A percentile compares a stretch with the other conserved stretches of the same genome.
Evolutionary conservation across 306 rosid species (phyloP).

Genomic region (Spatholobus suberectus): DNA sequence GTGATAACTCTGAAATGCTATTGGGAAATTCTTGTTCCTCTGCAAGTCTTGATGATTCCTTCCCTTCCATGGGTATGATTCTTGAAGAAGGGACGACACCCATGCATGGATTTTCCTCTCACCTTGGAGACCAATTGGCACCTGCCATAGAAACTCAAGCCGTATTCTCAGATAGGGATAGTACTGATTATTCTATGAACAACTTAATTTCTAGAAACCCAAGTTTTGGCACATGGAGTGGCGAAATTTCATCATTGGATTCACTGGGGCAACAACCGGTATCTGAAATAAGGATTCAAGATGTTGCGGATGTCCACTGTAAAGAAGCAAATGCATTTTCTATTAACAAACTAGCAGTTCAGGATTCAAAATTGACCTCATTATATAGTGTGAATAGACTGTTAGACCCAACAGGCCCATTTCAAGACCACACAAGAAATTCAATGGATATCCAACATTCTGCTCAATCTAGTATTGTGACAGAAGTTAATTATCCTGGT

Average conservation of each 20-base stretch:
- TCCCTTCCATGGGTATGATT: constrained; percentile 26
- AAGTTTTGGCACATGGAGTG: constrained; percentile 43
- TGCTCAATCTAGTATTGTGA: constrained; percentile 30
- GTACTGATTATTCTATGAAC: constrained; percentile 27
- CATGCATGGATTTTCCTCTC: constrained; percentile 35
- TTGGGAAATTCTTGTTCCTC: neutral
- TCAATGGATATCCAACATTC: constrained; percentile 39
- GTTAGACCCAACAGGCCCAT: constrained; percentile 3
- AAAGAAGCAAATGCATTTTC: constrained; percentile 36
- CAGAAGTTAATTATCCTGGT: constrained; percentile 35
- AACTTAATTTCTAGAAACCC: constrained; percentile 17
- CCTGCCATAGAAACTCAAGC: constrained; percentile 31
- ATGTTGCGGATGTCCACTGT: constrained; percentile 27
- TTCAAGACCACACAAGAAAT: constrained; percentile 39
- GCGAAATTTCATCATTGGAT: constrained; percentile 56
- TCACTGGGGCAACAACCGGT: constrained; percentile 40
- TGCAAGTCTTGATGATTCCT: constrained; percentile 21
- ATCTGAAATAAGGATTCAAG: constrained; percentile 47
- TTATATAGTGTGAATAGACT: neutral
- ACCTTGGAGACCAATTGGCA: constrained; percentile 33
- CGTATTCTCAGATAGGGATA: constrained; percentile 20
- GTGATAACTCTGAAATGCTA: neutral
- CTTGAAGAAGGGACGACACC: constrained; percentile 30
- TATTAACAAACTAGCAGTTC: constrained; percentile 32
- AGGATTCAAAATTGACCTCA: constrained; percentile 41